Conservation (phyloP, 2,329 filamentous ascomycete genomes). For the Curvularia sp. region DNA sequence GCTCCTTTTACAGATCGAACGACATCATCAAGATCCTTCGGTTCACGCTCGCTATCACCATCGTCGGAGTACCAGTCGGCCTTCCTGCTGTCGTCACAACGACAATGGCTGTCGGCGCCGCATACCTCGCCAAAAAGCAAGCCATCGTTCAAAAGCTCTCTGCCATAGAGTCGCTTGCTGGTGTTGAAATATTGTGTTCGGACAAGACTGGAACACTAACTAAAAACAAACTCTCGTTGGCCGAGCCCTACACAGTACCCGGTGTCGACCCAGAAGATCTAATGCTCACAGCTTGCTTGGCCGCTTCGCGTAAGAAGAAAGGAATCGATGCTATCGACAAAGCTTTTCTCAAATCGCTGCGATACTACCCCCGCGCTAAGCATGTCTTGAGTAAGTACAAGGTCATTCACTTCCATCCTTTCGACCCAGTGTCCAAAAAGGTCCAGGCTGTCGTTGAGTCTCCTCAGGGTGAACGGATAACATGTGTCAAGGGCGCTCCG, state of each 20-base stretch:
- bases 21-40: conserved; percentile 78
- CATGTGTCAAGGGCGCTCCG: conserved; percentile 90
- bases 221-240: conserved; percentile 90
- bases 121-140: conserved; percentile 89
- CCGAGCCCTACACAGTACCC: conserved; percentile 81
- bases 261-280: conserved; percentile 87
- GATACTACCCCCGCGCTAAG: conserved; percentile 84
- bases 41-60: conserved; percentile 87
- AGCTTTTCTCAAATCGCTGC: conserved; percentile 87
- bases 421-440: conserved; percentile 94
- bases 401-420: conserved; percentile 83
- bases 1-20: conserved; percentile 88
- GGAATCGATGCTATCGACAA: conserved; percentile 95
- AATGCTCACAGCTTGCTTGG: conserved; percentile 89
- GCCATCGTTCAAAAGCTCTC: conserved; percentile 93
- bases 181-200: conserved; percentile 92
- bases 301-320: conserved; percentile 92
- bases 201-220: conserved; percentile 94
- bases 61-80: conserved; percentile 91
- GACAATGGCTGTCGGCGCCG: conserved; percentile 92
- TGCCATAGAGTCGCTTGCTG: conserved; percentile 88
- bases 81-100: conserved; percentile 92
- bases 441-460: conserved; percentile 84
- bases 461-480: conserved; percentile 81
- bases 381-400: conserved; percentile 80